Evolutionary conservation across 805 yeast genomes (phyloP).

Genomic region (Yarrowia divulgata): DNA sequence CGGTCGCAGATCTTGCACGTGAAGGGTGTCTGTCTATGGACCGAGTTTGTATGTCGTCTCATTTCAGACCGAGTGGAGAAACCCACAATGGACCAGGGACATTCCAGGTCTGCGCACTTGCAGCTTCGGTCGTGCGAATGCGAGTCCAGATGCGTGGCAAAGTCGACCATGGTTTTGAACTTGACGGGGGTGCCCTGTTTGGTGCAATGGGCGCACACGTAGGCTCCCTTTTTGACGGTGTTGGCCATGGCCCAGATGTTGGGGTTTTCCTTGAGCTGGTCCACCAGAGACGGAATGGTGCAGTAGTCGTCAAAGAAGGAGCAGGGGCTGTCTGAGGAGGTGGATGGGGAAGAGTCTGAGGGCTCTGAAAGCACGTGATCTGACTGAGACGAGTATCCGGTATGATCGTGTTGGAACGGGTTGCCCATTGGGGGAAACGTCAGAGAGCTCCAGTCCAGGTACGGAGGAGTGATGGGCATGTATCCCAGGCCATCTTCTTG

Average conservation of each 20-base stretch:
- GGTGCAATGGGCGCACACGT: conserved; percentile 24
- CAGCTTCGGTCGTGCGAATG: conserved; percentile 21
- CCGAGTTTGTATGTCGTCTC: conserved; percentile 24
- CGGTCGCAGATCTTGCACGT: conserved; percentile 6
- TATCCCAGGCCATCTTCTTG: conserved; percentile 18
- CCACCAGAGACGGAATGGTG: conserved; percentile 9
- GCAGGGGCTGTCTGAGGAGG: background rate
- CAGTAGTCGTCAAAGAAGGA: conserved; percentile 4
- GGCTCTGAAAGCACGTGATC: background rate
- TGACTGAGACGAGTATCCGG: background rate
- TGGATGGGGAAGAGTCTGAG: background rate
- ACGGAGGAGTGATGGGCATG: conserved; percentile 17
- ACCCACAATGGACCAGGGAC: conserved; percentile 36
- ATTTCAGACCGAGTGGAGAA: conserved; percentile 17
- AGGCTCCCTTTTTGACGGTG: conserved; percentile 25
- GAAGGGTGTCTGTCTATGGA: background rate
- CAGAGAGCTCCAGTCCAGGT: conserved; percentile 21
- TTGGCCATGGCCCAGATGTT: conserved; percentile 12
- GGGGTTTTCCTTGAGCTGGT: conserved; percentile 18
- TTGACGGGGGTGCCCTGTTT: conserved; percentile 8
- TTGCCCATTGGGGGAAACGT: background rate
- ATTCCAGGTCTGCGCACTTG: conserved; percentile 8
- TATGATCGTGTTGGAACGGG: too few species aligned
- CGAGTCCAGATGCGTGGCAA: conserved; percentile 18
- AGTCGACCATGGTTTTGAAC: conserved; percentile 25